Percentiles rank a stretch among this genome's conserved stretches.
These are phyloP conservation scores for Tricholoma bakamatsutake DNA, from an alignment of 768 basidiomycete genomes.

Conservation along the genomic window DNA sequence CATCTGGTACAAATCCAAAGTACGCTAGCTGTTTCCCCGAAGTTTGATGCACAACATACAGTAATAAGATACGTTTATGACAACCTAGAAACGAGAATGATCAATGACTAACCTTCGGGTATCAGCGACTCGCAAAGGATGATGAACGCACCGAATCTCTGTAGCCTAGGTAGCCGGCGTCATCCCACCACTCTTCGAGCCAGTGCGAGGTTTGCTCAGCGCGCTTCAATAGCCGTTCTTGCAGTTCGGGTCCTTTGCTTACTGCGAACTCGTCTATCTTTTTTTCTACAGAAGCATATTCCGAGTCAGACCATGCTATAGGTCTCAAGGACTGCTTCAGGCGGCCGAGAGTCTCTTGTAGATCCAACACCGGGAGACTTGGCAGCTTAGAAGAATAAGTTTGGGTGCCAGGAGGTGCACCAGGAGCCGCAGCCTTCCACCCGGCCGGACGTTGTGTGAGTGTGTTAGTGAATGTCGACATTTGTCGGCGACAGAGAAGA, in stretches of 20 bases:
- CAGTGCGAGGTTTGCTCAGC: constrained; percentile 61
- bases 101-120: neutral
- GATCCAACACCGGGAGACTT: constrained; percentile 68
- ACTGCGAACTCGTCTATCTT: constrained; percentile 66
- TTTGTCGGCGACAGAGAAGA: constrained; percentile 4
- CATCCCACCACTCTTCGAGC: constrained; percentile 97
- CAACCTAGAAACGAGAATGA: constrained; percentile 38
- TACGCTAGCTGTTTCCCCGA: neutral
- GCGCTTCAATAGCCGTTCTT: constrained; percentile 53
- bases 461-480: constrained; percentile 17
- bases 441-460: constrained; percentile 35
- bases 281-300: constrained; percentile 45
- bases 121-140: neutral
- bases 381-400: constrained; percentile 66
- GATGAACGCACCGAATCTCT: constrained; percentile 63
- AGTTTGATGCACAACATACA: constrained; percentile 40
- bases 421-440: constrained; percentile 73
- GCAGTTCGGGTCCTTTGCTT: constrained; percentile 49
- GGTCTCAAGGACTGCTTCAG: constrained; percentile 70
- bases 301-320: constrained; percentile 58
- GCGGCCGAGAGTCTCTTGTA: constrained; percentile 57
- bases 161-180: constrained; percentile 74
- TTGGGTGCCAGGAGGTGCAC: constrained; percentile 40
- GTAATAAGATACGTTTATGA: constrained; percentile 93
- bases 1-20: constrained; percentile 43